Conservation (phyloP, 2,329 filamentous ascomycete species). For the Epichloe aotearoae region DNA sequence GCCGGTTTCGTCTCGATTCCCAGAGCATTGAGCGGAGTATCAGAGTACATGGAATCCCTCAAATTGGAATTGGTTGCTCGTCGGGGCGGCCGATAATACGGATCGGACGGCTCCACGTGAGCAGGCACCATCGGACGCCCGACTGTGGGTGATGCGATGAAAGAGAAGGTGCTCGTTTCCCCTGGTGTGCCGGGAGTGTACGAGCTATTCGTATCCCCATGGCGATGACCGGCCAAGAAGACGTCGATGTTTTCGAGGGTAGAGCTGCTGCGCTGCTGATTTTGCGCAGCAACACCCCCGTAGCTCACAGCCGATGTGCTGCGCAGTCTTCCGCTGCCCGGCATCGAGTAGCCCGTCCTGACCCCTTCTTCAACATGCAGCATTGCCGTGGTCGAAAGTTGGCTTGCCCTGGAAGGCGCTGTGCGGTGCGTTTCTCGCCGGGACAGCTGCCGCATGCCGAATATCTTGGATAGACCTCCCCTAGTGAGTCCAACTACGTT, state of each 20-base stretch:
- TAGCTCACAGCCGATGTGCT: slow-evolving; percentile 50
- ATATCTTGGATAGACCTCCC: slow-evolving; percentile 79
- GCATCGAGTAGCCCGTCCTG: slow-evolving; percentile 44
- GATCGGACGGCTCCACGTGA: slow-evolving; percentile 48
- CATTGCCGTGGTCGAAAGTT: slow-evolving; percentile 73
- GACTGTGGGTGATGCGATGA: slow-evolving; percentile 45
- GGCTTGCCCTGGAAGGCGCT: slow-evolving; percentile 60
- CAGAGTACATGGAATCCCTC: slow-evolving; percentile 21
- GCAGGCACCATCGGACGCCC: slow-evolving; percentile 31
- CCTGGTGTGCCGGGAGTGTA: slow-evolving; percentile 62
- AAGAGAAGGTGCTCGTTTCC: slow-evolving; percentile 62
- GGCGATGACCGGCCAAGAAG: slow-evolving; percentile 31
- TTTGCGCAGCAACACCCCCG: slow-evolving; percentile 30
- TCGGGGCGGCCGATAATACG: slow-evolving; percentile 80
- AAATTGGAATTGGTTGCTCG: slow-evolving; percentile 51
- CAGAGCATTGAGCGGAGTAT: slow-evolving; percentile 17
- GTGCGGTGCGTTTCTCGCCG: slow-evolving; percentile 53
- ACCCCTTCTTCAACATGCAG: slow-evolving; percentile 50
- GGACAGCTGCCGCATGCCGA: slow-evolving; percentile 80
- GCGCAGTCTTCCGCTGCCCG: slow-evolving; percentile 36
- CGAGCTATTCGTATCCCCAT: slow-evolving; percentile 46
- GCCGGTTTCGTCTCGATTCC: slow-evolving; percentile 21
- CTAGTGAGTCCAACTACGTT: slow-evolving; percentile 54
- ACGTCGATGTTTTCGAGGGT: slow-evolving; percentile 38
- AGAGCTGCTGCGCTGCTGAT: slow-evolving; percentile 40